Evolutionary conservation across 306 rosid species (phyloP), one percentile per base, ranked within the genome.

Genomic region (Oxytropis ochrocephala): DNA sequence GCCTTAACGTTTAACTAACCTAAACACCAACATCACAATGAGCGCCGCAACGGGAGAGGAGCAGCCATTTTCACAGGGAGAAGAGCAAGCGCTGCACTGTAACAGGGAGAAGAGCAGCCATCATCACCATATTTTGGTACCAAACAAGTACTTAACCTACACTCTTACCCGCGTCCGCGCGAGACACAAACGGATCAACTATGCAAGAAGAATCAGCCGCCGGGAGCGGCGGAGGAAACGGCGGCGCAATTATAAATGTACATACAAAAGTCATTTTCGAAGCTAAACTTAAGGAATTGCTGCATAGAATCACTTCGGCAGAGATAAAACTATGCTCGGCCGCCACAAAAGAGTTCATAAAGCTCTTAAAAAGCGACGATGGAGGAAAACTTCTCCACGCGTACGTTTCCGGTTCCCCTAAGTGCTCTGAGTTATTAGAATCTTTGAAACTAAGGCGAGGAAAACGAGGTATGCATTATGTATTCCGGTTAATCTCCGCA

Each of bases 371-470:
- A 7, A 35, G 69, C 55, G 78, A 60, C 0, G 53, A 43, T 11
- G 81, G 89, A 7, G 79, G 77, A 1, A 56, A 63, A 13, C 14
- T 88, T 46, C 91, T 94, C 5, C 72, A 61, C 72, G 79, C 74
- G 13, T 91, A 87, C 69, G 80, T 86, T 3, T 59, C 52, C 56
- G 75, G 84, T 82, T 94, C 96, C 9, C 64, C 81, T 30, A 85
- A 82, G 66, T 88, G 90, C 59, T 85, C 76, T 1, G 97, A 88
- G 80, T 88, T 94, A 74, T 59, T 87, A 5, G 92, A 78, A 51
- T 88, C 92, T 7, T 90, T 87, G 98, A 91, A 84, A 77, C 84
- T 90, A 19, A 74, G 87, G 47, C 87, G 83, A 47, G 95, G 88
- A 52, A 88, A 85, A 48, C 68, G 77, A 0, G 98, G 97, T 29